phyloP scores from a whole-genome alignment of 371 early-diverging fungal genomes.

The Choanephora cucurbitarum region DNA sequence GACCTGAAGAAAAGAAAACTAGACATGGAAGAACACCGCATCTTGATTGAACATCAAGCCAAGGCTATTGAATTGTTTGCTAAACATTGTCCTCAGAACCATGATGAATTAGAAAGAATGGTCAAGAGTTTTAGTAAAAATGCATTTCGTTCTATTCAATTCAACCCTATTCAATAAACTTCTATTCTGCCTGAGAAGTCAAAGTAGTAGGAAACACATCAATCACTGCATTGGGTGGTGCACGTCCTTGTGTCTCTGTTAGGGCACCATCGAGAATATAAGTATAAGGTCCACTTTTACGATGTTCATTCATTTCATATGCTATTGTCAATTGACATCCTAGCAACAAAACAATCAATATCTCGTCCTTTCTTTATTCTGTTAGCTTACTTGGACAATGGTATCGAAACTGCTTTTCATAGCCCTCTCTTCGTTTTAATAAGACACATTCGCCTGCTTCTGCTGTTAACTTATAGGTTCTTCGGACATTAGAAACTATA shows the following conservation, averaged over 20 bases:
- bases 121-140: background rate
- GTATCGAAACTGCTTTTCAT: slow-evolving; percentile 65
- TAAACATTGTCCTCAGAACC: background rate
- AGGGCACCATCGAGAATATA: slow-evolving; percentile 65
- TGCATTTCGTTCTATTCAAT: background rate
- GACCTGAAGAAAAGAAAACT: background rate
- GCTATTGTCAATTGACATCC: slow-evolving; percentile 59
- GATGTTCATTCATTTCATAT: slow-evolving; percentile 60
- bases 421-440: slow-evolving; percentile 53
- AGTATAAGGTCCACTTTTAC: slow-evolving; percentile 60
- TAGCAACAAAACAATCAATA: slow-evolving; percentile 7
- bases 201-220: slow-evolving; percentile 16
- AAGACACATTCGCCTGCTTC: slow-evolving; percentile 46
- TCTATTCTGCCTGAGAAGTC: background rate
- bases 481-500: slow-evolving; percentile 61
- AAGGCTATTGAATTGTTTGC: background rate
- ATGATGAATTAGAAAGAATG: background rate
- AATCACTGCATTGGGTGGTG: slow-evolving; percentile 44
- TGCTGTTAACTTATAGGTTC: slow-evolving; percentile 66
- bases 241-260: slow-evolving; percentile 61
- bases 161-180: background rate
- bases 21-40: background rate
- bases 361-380: background rate
- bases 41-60: background rate
- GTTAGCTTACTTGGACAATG: slow-evolving; percentile 55